Evolutionary conservation across 1,284 basidiomycete species (phyloP), one percentile per base, ranked within the genome.

Genomic region (Cryptococcus sp.): DNA sequence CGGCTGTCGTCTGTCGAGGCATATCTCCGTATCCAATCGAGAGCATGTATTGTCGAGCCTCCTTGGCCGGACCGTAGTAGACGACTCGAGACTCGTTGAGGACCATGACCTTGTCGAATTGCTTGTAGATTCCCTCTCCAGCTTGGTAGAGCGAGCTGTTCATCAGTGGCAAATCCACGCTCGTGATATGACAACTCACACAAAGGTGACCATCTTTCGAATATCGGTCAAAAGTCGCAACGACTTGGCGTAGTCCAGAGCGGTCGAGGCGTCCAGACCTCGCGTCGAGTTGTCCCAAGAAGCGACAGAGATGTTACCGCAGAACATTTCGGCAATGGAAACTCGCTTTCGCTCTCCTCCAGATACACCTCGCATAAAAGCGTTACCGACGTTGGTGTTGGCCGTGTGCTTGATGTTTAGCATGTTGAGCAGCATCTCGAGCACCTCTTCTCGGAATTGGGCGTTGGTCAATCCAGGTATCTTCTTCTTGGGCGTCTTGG

Each of bases 91-190:
- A 77, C 46, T 77, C 74, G 63, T 69, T 68, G 53, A 78, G 71
- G 21, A 77, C 67, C 50, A 63, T 55, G 31, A 87, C 83, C 71
- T 87, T 87, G 74, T 87, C 85, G 58, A 88, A 88, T 50, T 76
- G 75, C 11, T 81, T 72, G 65, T 57, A 87, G 69, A 61, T 90
- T 75, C 70, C 86, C 81, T 72, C 71, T 46, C 82, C 79, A 32
- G 80, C 80, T 62, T 80, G 79, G 68, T 80, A 81, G 40, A 81
- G 66, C 53, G 75, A 74, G 14, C 18, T 14, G 34, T 31, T 31
- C 7, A n/a, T 36, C 34, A 36, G 34, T n/a, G 9, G 11, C 11
- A 19, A 32, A 6, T 36, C 11, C 6, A 14, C 6, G n/a, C 11
- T 14, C 34, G 18, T 9, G 9, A 36, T 19, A 10, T 7, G 14